Percentiles rank a stretch among this genome's conserved stretches.
Evolutionary conservation across 2,329 filamentous ascomycete species (phyloP).

Genomic region (Microcyclospora tardicrescens): DNA sequence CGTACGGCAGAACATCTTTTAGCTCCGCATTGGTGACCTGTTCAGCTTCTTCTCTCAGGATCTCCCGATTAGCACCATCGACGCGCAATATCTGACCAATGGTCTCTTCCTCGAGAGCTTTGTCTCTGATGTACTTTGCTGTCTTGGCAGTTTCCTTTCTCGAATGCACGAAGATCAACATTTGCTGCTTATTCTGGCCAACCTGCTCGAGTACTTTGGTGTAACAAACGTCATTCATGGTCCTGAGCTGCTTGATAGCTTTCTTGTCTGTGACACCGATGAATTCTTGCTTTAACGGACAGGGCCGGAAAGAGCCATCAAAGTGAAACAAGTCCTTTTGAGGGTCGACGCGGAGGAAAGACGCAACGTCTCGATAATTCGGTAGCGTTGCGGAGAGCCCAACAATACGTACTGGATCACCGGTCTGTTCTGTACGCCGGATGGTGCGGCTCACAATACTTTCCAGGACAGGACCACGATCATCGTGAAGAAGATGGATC

Average conservation of each 20-base stretch:
- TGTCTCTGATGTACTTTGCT: constrained; percentile 88
- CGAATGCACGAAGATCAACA: constrained; percentile 98
- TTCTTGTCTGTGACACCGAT: constrained; percentile 96
- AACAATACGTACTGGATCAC: constrained; percentile 80
- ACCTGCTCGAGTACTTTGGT: constrained; percentile 96
- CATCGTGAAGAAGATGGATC: constrained; percentile 93
- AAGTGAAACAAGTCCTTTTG: constrained; percentile 89
- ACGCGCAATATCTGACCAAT: constrained; percentile 91
- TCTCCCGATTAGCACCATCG: constrained; percentile 82
- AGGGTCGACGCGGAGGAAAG: constrained; percentile 80
- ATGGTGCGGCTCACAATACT: constrained; percentile 95
- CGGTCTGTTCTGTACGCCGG: constrained; percentile 82
- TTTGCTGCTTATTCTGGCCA: constrained; percentile 83
- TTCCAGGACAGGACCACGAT: constrained; percentile 89
- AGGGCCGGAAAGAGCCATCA: constrained; percentile 84
- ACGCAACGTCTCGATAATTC: constrained; percentile 92
- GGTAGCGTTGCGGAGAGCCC: constrained; percentile 90
- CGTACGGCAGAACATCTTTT: constrained; percentile 89
- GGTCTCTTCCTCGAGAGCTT: constrained; percentile 90
- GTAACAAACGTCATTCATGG: constrained; percentile 98
- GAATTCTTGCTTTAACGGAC: constrained; percentile 90
- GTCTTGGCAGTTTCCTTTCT: constrained; percentile 98
- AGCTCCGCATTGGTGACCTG: constrained; percentile 73
- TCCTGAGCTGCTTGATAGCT: constrained; percentile 96
- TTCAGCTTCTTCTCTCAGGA: constrained; percentile 72